Evolutionary conservation across 768 basidiomycete genomes (phyloP).

Genomic region (Epithele typhae): DNA sequence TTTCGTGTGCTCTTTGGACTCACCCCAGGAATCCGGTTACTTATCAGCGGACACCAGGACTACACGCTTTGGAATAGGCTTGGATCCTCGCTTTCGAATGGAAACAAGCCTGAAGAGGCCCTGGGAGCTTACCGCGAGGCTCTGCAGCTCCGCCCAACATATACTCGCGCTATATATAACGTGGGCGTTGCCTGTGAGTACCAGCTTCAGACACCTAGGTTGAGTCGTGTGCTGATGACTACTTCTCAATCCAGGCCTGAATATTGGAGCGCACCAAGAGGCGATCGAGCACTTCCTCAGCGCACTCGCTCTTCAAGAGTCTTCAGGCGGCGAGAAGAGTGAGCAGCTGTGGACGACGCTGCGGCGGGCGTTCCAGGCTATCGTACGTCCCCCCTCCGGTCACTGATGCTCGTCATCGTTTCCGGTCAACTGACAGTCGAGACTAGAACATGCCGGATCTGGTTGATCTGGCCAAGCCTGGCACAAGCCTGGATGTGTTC

Average conservation of each 20-base stretch:
- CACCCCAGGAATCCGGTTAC: background rate
- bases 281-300: slow-evolving; percentile 94
- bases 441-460: slow-evolving; percentile 75
- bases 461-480: slow-evolving; percentile 67
- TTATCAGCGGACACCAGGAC: slow-evolving; percentile 44
- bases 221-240: slow-evolving; percentile 6
- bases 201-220: no score
- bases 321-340: slow-evolving; percentile 64
- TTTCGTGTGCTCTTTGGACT: background rate
- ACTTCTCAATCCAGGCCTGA: slow-evolving; percentile 58
- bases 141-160: slow-evolving; percentile 85
- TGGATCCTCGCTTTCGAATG: slow-evolving; percentile 93
- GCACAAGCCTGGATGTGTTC: slow-evolving; percentile 66
- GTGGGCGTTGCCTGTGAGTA: slow-evolving; percentile 93
- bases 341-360: slow-evolving; percentile 90
- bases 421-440: background rate
- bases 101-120: slow-evolving; percentile 91
- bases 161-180: slow-evolving; percentile 96
- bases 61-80: slow-evolving; percentile 95
- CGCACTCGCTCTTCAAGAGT: slow-evolving; percentile 75
- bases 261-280: slow-evolving; percentile 93
- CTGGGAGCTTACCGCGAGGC: slow-evolving; percentile 88
- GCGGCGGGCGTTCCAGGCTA: slow-evolving; percentile 69
- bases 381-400: slow-evolving; percentile 50
- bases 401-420: slow-evolving; percentile 4